These are phyloP conservation scores for Uncinocarpus reesii DNA, from an alignment of 2,329 filamentous ascomycete genomes.

Conservation along the genomic window DNA sequence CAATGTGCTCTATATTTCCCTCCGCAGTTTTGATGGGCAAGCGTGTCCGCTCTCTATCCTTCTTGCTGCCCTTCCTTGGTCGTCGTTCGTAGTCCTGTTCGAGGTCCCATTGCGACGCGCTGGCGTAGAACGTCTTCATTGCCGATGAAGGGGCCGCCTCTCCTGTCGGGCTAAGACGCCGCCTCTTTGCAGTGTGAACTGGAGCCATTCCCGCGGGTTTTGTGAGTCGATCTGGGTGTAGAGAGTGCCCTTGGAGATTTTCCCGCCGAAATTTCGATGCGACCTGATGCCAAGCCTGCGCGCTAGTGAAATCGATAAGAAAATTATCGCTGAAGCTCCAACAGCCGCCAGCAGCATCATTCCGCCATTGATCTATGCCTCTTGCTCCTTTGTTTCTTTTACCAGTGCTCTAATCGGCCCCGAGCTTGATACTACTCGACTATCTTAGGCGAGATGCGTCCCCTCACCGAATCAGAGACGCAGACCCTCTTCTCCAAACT, in stretches of 20 bases:
- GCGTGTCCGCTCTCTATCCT: conserved; percentile 60
- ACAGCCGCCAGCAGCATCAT: background rate
- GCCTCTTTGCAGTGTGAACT: conserved; percentile 40
- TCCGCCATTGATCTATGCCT: background rate
- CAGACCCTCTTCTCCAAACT: conserved; percentile 81
- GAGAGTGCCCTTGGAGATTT: background rate
- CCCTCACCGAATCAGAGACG: conserved; percentile 57
- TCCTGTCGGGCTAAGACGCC: conserved; percentile 41
- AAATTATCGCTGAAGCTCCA: conserved; percentile 1
- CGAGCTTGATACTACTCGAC: background rate
- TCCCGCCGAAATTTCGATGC: conserved; percentile 5
- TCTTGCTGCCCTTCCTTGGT: conserved; percentile 67
- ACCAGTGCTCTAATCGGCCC: background rate
- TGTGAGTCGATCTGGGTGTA: background rate
- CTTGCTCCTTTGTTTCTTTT: background rate
- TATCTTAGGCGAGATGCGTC: conserved; percentile 50
- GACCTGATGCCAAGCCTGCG: conserved; percentile 4
- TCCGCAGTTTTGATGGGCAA: conserved; percentile 81
- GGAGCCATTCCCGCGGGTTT: conserved; percentile 29
- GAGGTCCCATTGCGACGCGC: conserved; percentile 74
- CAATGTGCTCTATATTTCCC: conserved; percentile 56
- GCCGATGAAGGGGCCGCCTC: conserved; percentile 23
- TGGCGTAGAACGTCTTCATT: conserved; percentile 54
- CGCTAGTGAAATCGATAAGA: conserved; percentile 8
- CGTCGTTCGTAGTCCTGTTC: conserved; percentile 83